These are phyloP conservation scores for Ogataea kodamae DNA, from an alignment of 805 yeast genomes.

Conservation along the genomic window DNA sequence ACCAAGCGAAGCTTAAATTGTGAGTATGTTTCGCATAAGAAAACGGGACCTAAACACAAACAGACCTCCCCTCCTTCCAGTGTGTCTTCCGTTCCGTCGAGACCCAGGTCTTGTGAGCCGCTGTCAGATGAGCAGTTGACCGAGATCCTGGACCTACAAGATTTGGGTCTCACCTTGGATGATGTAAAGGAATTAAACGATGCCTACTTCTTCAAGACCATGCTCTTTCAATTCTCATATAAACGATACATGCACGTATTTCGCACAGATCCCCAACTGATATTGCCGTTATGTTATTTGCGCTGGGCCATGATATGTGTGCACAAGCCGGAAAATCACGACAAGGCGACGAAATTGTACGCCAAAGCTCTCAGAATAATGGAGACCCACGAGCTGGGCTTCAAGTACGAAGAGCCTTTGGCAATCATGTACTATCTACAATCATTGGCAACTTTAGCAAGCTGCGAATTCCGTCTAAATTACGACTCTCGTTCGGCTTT, in stretches of 20 bases:
- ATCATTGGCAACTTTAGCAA: constrained; percentile 23
- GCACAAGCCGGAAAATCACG: constrained; percentile 18
- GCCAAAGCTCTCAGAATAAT: constrained; percentile 14
- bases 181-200: constrained; percentile 24
- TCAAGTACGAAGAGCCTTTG: constrained; percentile 14
- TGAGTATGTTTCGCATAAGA: constrained; percentile 26
- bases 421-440: constrained; percentile 27
- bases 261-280: constrained; percentile 16
- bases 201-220: constrained; percentile 13
- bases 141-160: constrained; percentile 11
- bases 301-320: constrained; percentile 24
- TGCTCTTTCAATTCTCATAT: constrained; percentile 18
- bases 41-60: constrained; percentile 35
- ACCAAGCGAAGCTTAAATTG: constrained; percentile 18
- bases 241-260: constrained; percentile 22
- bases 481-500: constrained; percentile 28
- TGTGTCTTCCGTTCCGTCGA: not conserved
- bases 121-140: constrained; percentile 11
- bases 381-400: constrained; percentile 20
- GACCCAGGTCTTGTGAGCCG: constrained; percentile 1
- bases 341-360: constrained; percentile 20
- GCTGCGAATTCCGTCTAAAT: constrained; percentile 27
- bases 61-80: not conserved
- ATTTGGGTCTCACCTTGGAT: constrained; percentile 19
- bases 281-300: constrained; percentile 23